Percentiles rank a stretch among this genome's conserved stretches.
Conservation (phyloP, 1,284 basidiomycete species). For the Stygiomarasmius scandens region DNA sequence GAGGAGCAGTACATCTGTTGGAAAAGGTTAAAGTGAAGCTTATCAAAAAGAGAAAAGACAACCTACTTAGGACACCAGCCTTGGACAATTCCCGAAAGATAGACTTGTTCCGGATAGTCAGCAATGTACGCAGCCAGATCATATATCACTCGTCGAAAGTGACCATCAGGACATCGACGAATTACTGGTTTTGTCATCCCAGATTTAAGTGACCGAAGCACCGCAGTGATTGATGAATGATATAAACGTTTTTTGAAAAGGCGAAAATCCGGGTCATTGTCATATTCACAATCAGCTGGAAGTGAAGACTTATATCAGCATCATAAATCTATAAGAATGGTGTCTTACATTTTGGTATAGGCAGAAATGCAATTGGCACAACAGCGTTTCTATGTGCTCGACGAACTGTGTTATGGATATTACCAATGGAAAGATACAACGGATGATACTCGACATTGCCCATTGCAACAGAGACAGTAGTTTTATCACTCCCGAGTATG, state of each 20-base stretch:
- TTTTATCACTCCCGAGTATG: constrained; percentile 39
- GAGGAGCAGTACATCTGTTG: neutral
- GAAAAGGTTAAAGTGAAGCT: neutral
- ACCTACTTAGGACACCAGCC: constrained; percentile 22
- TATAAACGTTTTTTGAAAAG: constrained; percentile 22
- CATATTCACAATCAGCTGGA: constrained; percentile 23
- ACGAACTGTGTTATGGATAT: constrained; percentile 24
- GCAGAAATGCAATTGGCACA: constrained; percentile 25
- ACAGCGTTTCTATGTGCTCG: constrained; percentile 25
- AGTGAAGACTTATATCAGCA: neutral
- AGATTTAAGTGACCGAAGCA: constrained; percentile 13
- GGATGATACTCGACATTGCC: constrained; percentile 37
- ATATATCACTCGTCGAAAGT: constrained; percentile 20
- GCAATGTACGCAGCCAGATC: constrained; percentile 21
- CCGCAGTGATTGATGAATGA: constrained; percentile 17
- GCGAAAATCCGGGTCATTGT: constrained; percentile 22
- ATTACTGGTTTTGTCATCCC: constrained; percentile 19
- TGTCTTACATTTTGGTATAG: constrained; percentile 33
- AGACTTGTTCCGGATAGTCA: constrained; percentile 24
- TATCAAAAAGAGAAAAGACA: neutral
- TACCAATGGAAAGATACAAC: constrained; percentile 30
- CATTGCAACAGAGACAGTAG: constrained; percentile 36
- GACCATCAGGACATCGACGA: constrained; percentile 19
- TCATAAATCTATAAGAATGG: neutral
- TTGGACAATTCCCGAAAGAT: constrained; percentile 19